These are phyloP conservation scores for Trypanosoma theileri DNA, from an alignment of 208 protist genomes.

Conservation along the genomic window DNA sequence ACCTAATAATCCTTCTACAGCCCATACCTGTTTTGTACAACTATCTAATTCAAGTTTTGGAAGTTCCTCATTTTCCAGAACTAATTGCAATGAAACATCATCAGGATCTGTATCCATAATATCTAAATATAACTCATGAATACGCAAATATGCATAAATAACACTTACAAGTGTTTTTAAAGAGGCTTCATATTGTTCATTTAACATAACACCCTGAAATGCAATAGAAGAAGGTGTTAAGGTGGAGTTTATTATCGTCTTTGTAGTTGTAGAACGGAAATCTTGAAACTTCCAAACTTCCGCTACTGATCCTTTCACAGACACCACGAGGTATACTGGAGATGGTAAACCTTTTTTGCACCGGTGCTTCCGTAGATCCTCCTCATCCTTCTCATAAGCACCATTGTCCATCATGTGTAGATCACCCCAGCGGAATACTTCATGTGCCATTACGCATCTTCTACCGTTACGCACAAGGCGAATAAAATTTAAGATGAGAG, in stretches of 20 bases:
- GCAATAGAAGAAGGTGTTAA: background rate
- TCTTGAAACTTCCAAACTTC: slow-evolving; percentile 32
- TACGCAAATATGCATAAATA: slow-evolving; percentile 34
- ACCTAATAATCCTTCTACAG: slow-evolving; percentile 26
- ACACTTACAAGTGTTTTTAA: slow-evolving; percentile 27
- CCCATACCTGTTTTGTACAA: slow-evolving; percentile 21
- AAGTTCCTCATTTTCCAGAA: slow-evolving; percentile 19
- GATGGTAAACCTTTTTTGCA: background rate
- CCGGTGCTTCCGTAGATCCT: slow-evolving; percentile 5
- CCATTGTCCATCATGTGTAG: slow-evolving; percentile 24
- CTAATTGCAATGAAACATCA: slow-evolving; percentile 6
- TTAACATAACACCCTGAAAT: slow-evolving; percentile 5
- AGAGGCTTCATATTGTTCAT: slow-evolving; percentile 9
- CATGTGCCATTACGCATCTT: background rate
- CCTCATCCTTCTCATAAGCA: slow-evolving; percentile 10
- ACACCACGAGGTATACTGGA: slow-evolving; percentile 16
- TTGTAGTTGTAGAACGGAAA: background rate
- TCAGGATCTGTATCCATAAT: slow-evolving; percentile 1
- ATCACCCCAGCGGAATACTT: slow-evolving; percentile 24
- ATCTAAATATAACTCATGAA: slow-evolving; percentile 31
- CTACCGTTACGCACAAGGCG: slow-evolving; percentile 32
- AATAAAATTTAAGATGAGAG: slow-evolving; percentile 29
- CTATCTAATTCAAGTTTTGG: slow-evolving; percentile 21
- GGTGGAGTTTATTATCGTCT: background rate
- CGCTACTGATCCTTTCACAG: slow-evolving; percentile 20